Evolutionary conservation across 2,329 filamentous ascomycete genomes (phyloP), one percentile per base, ranked within the genome.

Genomic region (Alternaria postmessia): DNA sequence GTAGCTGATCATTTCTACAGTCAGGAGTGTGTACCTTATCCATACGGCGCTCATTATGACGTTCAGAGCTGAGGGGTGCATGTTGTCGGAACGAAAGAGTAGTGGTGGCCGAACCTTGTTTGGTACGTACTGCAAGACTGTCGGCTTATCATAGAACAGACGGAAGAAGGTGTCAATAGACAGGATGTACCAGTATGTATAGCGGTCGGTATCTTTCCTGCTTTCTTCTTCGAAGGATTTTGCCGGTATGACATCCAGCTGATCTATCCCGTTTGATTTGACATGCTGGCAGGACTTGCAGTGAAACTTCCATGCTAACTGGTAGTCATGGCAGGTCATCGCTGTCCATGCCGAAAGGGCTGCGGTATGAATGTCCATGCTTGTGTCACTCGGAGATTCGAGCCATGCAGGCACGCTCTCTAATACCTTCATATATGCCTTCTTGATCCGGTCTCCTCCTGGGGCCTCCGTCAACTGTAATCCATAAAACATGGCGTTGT

Each of bases 271-370:
- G 16, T 48, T 63, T 18, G 52, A 51, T 39, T 69, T 73, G 4
- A 74, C 20, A 26, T 60, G 69, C 1, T 72, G 69, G 49, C 69
- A 75, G 1, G 67, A 57, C 47, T 73, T 73, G 57, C 65, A 63
- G 49, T 75, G 73, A 22, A 75, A 73, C 22, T 69, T 71, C 70
- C 72, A 75, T 3, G 69, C 65, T 7, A 74, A 57, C 36, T 73
- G 71, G 41, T 73, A 73, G 24, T 75, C 71, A 12, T 72, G 69
- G 41, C 70, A 69, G 34, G 58, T 68, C 34, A 72, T 65, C 3
- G 67, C 64, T 16, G 70, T 70, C 72, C 71, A 74, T 4, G 62
- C 48, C 4, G 61, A 68, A 18, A 75, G 48, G 1, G 66, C 59
- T 32, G 73, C 72, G 26, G 65, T 68, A 30, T 64, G 57, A 2